These are phyloP conservation scores for Hebeloma cylindrosporum DNA, from an alignment of 768 basidiomycete genomes.

Conservation along the genomic window DNA sequence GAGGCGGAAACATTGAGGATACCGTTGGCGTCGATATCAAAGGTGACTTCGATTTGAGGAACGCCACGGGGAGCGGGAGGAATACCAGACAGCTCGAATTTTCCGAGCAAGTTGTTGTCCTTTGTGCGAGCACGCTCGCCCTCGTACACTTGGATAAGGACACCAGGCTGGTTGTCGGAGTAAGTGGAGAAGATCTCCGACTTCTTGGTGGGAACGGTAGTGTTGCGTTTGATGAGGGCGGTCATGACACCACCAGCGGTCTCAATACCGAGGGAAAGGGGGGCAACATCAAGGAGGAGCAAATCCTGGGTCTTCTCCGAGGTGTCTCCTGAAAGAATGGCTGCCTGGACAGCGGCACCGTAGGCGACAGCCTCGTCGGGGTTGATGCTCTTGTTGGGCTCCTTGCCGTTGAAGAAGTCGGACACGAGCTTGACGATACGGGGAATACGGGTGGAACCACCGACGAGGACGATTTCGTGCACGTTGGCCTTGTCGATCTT, in stretches of 20 bases:
- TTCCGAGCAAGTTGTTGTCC: conserved; percentile 98
- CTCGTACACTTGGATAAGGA: conserved; percentile 97
- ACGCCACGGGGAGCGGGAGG: conserved; percentile 97
- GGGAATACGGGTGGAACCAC: conserved; percentile 98
- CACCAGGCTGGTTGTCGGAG: conserved; percentile 98
- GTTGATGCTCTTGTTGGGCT: conserved; percentile 99
- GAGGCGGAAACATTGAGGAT: conserved; percentile 93
- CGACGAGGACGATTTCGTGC: conserved; percentile 96
- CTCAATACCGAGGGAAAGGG: conserved; percentile 92
- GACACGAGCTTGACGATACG: conserved; percentile 96
- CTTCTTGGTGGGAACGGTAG: conserved; percentile 98
- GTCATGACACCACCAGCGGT: conserved; percentile 99
- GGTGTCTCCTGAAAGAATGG: conserved; percentile 95
- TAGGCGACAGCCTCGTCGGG: conserved; percentile 99
- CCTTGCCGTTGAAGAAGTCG: conserved; percentile 98
- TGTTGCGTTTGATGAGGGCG: conserved; percentile 97
- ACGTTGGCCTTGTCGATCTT: conserved; percentile 97
- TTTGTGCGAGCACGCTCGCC: conserved; percentile 98
- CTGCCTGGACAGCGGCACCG: conserved; percentile 98
- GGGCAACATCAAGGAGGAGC: conserved; percentile 91
- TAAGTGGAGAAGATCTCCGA: conserved; percentile 98
- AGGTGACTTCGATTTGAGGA: conserved; percentile 96
- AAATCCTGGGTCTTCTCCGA: conserved; percentile 98
- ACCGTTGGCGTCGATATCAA: conserved; percentile 97
- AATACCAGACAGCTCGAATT: conserved; percentile 96